Evolutionary conservation across 164 flowering plant genomes (phyloP), one percentile per base, ranked within the genome.

Genomic region (Berberis vulgaris): DNA sequence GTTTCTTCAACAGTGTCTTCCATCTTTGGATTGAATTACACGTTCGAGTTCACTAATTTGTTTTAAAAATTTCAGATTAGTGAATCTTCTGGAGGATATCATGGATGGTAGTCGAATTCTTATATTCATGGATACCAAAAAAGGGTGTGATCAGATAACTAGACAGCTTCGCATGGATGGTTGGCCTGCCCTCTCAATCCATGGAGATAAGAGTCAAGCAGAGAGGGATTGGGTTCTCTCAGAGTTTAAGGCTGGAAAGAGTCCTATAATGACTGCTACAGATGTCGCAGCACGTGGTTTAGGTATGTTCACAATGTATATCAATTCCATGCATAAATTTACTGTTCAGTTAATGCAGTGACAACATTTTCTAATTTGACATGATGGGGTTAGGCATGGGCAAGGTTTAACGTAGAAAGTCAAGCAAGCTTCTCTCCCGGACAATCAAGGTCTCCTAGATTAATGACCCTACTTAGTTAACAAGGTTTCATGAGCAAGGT

Each of bases 151-250:
- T 72, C 97, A 91, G 66, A 73, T 84, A 44, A 94, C 98, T 26
- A 77, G 99, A 74, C 97, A 94, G 81, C 97, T 94, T 67, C 95
- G 96, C 41, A 89, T 85, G 95, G 99, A 91, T 82, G 99, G 96
- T 65, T 94, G 99, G 99, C 99, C 99, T 69, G 97, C 99, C 41
- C 87, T 94, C 41, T 91, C 99, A 63, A 94, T 94, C 67, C 99
- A 94, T 72, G 99, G 99, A 60, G 97, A 94, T 74, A 91, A 94
- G 80, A 94, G 96, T 77, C 97, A 94, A 75, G 96, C 98, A 54
- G 98, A 94, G 76, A 87, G 98, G 71, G 98, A 94, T 71, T 94
- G 98, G 98, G 99, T 88, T 53, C 90, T 94, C 52, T 91, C 99
- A 7, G 99, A 94, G 76, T 94, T 91, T 68, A 91, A 80, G 74